Conservation (phyloP, 331 rosid genomes). For the Spiraea crenata region DNA sequence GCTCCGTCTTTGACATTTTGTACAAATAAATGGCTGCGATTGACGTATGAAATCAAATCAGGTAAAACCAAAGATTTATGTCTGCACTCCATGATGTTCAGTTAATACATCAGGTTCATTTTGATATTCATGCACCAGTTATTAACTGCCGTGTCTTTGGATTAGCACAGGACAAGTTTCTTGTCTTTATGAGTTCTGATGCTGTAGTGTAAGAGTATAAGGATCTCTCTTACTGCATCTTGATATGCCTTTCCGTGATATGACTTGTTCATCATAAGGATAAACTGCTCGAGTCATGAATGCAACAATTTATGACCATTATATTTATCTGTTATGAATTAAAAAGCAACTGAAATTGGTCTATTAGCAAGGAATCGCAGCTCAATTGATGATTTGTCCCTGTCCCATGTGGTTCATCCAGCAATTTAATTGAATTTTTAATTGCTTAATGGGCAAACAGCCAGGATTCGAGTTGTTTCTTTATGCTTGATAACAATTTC, state of each 20-base stretch:
- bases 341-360: too few species aligned
- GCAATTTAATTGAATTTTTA: slow-evolving; percentile 2
- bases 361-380: background rate
- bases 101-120: slow-evolving; percentile 10
- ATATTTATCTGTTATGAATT: background rate
- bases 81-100: background rate
- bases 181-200: background rate
- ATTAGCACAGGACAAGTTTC: background rate
- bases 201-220: too few species aligned
- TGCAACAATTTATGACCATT: background rate
- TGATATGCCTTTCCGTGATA: background rate
- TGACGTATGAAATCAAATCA: slow-evolving; percentile 74
- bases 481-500: slow-evolving; percentile 1
- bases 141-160: background rate
- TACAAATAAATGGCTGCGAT: slow-evolving; percentile 82
- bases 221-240: background rate
- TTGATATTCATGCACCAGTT: slow-evolving; percentile 4
- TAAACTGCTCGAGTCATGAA: background rate
- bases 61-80: slow-evolving; percentile 49
- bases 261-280: background rate
- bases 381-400: background rate
- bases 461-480: background rate
- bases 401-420: background rate
- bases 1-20: slow-evolving; percentile 61
- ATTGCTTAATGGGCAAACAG: background rate